phyloP scores from a whole-genome alignment of 2,329 filamentous ascomycete genomes.

The Fusarium oxysporum region DNA sequence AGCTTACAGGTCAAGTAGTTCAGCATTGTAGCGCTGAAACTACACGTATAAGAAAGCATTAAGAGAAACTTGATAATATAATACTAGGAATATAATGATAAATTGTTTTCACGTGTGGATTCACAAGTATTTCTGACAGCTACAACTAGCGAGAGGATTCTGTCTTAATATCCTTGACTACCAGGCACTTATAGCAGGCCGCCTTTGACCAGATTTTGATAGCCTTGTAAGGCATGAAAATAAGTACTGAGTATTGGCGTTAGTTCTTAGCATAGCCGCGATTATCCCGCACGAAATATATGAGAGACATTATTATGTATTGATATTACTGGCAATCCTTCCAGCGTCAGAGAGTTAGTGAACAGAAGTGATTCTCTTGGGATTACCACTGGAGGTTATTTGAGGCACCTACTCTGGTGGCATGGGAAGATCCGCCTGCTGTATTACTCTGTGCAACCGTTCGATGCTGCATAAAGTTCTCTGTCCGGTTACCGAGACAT shows the following conservation, averaged over 20 bases:
- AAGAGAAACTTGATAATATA: neutral
- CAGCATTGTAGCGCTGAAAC: neutral
- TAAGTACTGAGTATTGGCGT: neutral
- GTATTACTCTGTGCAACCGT: slow-evolving; percentile 23
- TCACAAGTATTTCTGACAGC: neutral
- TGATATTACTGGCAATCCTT: neutral
- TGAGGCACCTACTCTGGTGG: neutral
- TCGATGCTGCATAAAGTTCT: slow-evolving; percentile 15
- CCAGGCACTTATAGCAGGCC: slow-evolving; percentile 13
- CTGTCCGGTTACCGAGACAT: slow-evolving; percentile 23
- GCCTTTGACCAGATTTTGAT: neutral
- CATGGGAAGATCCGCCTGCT: neutral
- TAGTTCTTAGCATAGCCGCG: neutral
- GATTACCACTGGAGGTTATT: neutral
- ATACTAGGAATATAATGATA: neutral
- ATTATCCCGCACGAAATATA: neutral
- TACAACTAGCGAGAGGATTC: neutral
- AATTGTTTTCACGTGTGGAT: neutral
- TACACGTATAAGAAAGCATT: neutral
- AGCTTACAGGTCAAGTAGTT: neutral
- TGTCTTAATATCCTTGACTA: slow-evolving; percentile 13
- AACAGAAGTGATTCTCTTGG: neutral
- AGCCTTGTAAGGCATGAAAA: neutral
- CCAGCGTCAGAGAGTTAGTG: neutral
- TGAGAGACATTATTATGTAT: neutral